Conservation (phyloP, 352 stramenopile species). For the Globisporangium cylindrosporum region DNA sequence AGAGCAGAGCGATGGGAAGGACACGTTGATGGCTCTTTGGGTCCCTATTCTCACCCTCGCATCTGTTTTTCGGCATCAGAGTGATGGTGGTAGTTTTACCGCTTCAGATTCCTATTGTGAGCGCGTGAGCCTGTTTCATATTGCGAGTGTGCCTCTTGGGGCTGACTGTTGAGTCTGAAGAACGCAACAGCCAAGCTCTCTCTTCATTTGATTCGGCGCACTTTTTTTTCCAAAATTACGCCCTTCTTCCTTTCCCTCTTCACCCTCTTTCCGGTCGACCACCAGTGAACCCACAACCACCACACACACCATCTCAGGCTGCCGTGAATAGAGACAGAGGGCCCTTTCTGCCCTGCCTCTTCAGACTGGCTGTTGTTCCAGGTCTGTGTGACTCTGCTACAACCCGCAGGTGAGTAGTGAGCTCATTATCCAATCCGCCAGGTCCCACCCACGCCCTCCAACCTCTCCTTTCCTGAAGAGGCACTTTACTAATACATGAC, state of each 20-base stretch:
- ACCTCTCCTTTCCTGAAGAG: background rate
- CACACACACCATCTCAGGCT: background rate
- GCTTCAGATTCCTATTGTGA: background rate
- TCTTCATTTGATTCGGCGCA: background rate
- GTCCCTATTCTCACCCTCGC: background rate
- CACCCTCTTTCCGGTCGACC: background rate
- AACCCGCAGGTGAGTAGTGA: background rate
- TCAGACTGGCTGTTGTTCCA: background rate
- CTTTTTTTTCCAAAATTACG: background rate
- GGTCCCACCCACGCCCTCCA: background rate
- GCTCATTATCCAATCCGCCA: conserved; percentile 1
- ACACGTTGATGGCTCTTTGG: background rate
- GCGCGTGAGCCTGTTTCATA: background rate
- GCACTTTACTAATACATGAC: conserved; percentile 4
- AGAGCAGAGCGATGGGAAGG: background rate
- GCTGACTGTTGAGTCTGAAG: background rate
- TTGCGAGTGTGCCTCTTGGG: background rate
- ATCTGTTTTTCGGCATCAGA: background rate
- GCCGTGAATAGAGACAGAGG: background rate
- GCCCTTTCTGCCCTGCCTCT: background rate
- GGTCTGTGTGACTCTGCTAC: background rate
- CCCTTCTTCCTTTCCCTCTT: background rate
- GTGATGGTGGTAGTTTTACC: background rate
- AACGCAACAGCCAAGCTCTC: background rate
- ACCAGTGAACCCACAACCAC: background rate